Percentiles rank a stretch among this genome's conserved stretches.
Evolutionary conservation across 2,329 filamentous ascomycete species (phyloP).

Genomic region (Anisogramma anomala): DNA sequence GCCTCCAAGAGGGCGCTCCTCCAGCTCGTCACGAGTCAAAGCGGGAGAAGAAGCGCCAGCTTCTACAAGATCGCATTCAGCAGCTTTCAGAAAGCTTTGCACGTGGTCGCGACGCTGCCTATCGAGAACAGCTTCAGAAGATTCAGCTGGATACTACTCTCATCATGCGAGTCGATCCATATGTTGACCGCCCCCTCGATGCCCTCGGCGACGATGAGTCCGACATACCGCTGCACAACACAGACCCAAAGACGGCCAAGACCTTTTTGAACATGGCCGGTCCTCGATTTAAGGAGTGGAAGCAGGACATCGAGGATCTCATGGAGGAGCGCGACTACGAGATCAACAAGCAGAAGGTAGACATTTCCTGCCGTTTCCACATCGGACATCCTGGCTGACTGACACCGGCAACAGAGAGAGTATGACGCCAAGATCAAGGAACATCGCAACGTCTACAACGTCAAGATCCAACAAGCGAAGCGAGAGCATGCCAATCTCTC

Average conservation of each 20-base stretch:
- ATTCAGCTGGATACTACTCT: conserved; percentile 85
- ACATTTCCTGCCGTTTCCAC: conserved; percentile 19
- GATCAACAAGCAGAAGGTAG: conserved; percentile 69
- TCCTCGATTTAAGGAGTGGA: conserved; percentile 73
- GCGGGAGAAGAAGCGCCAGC: conserved; percentile 78
- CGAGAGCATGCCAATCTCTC: conserved; percentile 49
- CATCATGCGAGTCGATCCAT: conserved; percentile 75
- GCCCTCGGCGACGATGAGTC: conserved; percentile 23
- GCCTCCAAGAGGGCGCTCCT: conserved; percentile 5
- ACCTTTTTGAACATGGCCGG: conserved; percentile 65
- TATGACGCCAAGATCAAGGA: conserved; percentile 51
- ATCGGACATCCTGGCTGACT: not conserved
- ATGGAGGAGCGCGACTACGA: conserved; percentile 80
- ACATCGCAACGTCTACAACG: conserved; percentile 46
- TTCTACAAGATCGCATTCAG: conserved; percentile 66
- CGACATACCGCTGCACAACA: conserved; percentile 25
- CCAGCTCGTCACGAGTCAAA: conserved; percentile 46
- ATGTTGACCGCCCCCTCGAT: conserved; percentile 41
- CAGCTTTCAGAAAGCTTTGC: conserved; percentile 68
- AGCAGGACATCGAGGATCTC: conserved; percentile 75
- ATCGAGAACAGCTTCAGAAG: conserved; percentile 79
- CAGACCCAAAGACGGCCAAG: conserved; percentile 29
- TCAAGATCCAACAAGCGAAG: conserved; percentile 50
- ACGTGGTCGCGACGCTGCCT: conserved; percentile 70
- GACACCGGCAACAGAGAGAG: conserved; percentile 36